These are phyloP conservation scores for Hymenoscyphus fructigenus DNA, from an alignment of 2,329 filamentous ascomycete genomes.

Conservation along the genomic window DNA sequence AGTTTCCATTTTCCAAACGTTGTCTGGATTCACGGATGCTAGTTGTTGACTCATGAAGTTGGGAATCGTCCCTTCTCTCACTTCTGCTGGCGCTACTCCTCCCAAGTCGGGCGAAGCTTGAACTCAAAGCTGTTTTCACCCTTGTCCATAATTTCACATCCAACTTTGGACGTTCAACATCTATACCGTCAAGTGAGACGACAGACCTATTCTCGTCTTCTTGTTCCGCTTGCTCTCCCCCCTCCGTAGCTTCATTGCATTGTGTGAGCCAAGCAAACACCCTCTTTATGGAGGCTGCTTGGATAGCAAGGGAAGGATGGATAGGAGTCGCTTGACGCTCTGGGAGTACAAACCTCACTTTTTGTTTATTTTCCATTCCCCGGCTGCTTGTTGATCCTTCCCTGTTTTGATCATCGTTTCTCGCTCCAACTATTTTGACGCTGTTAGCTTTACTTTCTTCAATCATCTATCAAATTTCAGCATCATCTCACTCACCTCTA, in stretches of 20 bases:
- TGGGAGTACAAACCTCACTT: neutral
- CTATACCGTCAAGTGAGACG: slow-evolving; percentile 3
- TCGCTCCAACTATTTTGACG: neutral
- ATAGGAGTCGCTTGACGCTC: neutral
- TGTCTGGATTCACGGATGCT: neutral
- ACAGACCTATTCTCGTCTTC: neutral
- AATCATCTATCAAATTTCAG: neutral
- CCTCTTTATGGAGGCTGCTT: neutral
- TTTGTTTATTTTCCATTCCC: neutral
- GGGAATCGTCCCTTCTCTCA: neutral
- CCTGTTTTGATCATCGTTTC: too few relatives aligned
- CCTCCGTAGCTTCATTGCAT: neutral
- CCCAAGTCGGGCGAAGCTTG: neutral
- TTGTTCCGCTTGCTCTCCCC: neutral
- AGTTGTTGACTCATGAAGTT: neutral
- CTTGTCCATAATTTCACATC: slow-evolving; percentile 2
- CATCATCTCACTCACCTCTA: neutral
- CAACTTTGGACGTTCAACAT: neutral
- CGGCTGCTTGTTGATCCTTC: neutral
- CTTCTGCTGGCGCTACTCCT: neutral
- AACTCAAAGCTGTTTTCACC: neutral
- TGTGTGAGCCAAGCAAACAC: neutral
- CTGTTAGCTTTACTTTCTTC: neutral
- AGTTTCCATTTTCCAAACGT: neutral
- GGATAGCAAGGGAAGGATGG: neutral